Percentiles rank a stretch among this genome's conserved stretches.
Evolutionary conservation across 495 filamentous ascomycete genomes (phyloP).

Genomic region (Talaromyces stipitatus): DNA sequence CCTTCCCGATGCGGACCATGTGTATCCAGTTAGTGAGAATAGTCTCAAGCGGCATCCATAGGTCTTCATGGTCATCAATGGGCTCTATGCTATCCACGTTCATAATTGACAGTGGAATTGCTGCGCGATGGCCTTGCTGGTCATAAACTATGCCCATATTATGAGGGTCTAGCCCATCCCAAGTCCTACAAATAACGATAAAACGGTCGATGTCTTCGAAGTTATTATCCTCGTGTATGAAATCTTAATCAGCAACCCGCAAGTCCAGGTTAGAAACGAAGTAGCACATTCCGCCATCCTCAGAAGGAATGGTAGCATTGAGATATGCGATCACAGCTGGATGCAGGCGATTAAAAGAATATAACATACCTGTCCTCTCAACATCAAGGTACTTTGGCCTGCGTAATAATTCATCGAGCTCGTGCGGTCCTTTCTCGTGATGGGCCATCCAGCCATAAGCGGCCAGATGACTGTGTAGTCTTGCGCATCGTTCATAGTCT

Average conservation of each 20-base stretch:
- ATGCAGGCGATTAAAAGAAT: conserved; percentile 17
- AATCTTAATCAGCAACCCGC: conserved; percentile 4
- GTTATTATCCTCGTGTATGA: conserved; percentile 7
- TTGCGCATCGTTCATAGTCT: conserved; percentile 32
- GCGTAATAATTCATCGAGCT: conserved; percentile 3
- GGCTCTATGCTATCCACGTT: conserved; percentile 12
- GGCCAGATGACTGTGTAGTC: conserved; percentile 33
- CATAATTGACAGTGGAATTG: conserved; percentile 10
- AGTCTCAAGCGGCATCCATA: conserved; percentile 32
- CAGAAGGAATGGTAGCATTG: conserved; percentile 13
- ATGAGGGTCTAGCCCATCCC: conserved; percentile 9
- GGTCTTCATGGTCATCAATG: conserved; percentile 13
- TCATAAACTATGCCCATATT: conserved; percentile 15
- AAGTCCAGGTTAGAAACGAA: conserved; percentile 11
- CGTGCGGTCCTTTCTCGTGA: neutral
- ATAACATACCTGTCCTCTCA: neutral
- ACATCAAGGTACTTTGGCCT: neutral
- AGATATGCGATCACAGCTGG: conserved; percentile 21
- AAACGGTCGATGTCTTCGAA: conserved; percentile 14
- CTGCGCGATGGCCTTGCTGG: conserved; percentile 11
- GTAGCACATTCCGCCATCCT: conserved; percentile 15
- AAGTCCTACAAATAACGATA: conserved; percentile 14
- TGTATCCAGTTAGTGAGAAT: conserved; percentile 30
- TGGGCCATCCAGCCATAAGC: conserved; percentile 14
- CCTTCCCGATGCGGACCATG: conserved; percentile 22